Conservation (phyloP, 1,284 basidiomycete genomes). For the Trametes polyzona region DNA sequence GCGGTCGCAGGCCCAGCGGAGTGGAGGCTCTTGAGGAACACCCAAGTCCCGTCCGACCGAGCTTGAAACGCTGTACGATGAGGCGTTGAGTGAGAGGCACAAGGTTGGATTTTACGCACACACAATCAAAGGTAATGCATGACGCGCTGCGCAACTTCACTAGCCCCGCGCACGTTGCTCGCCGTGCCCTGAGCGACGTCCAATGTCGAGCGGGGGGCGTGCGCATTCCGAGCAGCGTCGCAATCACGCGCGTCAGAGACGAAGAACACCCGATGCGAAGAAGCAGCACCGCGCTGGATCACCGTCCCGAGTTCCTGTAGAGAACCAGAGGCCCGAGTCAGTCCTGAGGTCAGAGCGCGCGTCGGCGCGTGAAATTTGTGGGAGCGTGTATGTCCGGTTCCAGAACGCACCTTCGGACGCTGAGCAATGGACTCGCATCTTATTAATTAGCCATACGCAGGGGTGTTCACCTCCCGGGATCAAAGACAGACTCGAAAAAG, state of each 20-base stretch:
- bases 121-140: not conserved
- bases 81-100: too few species aligned
- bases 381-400: too few species aligned
- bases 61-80: too few species aligned
- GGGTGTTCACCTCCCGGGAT: not conserved
- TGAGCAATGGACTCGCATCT: too few species aligned
- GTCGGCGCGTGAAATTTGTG: too few species aligned
- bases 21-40: not conserved
- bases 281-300: not conserved
- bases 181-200: not conserved
- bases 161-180: slow-evolving; percentile 12
- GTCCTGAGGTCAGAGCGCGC: too few species aligned
- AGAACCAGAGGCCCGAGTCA: too few species aligned
- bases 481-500: not conserved
- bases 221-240: not conserved
- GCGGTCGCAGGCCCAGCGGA: not conserved
- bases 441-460: not conserved
- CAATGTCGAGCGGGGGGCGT: slow-evolving; percentile 2
- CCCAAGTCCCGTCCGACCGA: not conserved
- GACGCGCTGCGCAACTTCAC: not conserved
- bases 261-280: not conserved
- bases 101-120: too few species aligned
- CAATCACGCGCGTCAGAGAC: slow-evolving; percentile 18
- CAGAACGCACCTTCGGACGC: too few species aligned
- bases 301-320: slow-evolving; percentile 5